phyloP scores from a whole-genome alignment of 352 stramenopile genomes.

The Phytophthora pinifolia region DNA sequence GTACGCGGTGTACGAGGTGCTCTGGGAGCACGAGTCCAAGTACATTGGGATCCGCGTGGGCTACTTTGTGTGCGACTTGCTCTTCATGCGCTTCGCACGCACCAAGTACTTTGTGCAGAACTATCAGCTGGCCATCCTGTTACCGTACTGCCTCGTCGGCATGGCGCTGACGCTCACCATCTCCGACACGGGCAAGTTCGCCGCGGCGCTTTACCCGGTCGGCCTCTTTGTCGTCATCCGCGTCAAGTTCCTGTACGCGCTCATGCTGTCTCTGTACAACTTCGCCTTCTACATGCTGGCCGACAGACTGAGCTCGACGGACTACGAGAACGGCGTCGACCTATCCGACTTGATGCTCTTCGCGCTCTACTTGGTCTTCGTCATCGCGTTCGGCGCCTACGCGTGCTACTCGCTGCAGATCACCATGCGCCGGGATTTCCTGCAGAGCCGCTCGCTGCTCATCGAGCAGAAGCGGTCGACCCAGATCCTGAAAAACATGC shows the following conservation, averaged over 20 bases:
- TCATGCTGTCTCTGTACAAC: slow-evolving; percentile 78
- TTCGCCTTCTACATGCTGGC: slow-evolving; percentile 74
- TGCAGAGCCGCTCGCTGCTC: slow-evolving; percentile 75
- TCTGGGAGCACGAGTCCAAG: slow-evolving; percentile 57
- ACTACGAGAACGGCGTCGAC: slow-evolving; percentile 36
- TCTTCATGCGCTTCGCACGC: slow-evolving; percentile 67
- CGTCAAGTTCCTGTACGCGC: slow-evolving; percentile 83
- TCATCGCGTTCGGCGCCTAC: slow-evolving; percentile 71
- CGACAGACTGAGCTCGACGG: slow-evolving; percentile 21
- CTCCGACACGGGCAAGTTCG: slow-evolving; percentile 83
- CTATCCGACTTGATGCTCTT: slow-evolving; percentile 69
- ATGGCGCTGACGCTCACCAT: slow-evolving; percentile 85
- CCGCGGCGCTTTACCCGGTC: slow-evolving; percentile 76
- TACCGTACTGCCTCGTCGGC: slow-evolving; percentile 64
- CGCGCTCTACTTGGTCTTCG: slow-evolving; percentile 68
- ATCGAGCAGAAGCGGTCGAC: slow-evolving; percentile 80
- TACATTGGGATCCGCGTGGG: slow-evolving; percentile 66
- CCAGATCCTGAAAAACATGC: slow-evolving; percentile 86
- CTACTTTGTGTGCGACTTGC: slow-evolving; percentile 70
- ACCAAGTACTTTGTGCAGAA: slow-evolving; percentile 75
- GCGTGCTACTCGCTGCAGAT: slow-evolving; percentile 85
- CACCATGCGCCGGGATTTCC: slow-evolving; percentile 81
- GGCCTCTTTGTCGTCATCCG: slow-evolving; percentile 81
- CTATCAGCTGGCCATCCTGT: slow-evolving; percentile 73
- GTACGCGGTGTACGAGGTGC: slow-evolving; percentile 72